Conservation (phyloP, 139 green algal genomes). For the Picochlorum costavermella region DNA sequence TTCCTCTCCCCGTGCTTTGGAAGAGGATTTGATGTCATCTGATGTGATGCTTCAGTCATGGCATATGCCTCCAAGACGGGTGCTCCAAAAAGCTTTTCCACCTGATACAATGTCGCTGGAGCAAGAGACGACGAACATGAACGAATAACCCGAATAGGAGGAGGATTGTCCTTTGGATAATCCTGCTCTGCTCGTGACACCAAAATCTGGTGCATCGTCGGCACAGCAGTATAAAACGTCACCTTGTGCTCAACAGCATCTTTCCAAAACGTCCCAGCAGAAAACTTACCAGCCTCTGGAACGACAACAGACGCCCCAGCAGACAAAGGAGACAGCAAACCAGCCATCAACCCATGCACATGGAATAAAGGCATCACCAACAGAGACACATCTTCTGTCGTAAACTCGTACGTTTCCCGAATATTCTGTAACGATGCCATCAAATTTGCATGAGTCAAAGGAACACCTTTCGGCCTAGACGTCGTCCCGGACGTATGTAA, state of each 20-base stretch:
- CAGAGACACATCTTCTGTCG: conserved; percentile 43
- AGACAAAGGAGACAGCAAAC: conserved; percentile 60
- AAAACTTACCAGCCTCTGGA: conserved; percentile 45
- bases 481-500: conserved; percentile 86
- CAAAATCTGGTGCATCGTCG: conserved; percentile 40
- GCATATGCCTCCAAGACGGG: conserved; percentile 82
- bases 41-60: conserved; percentile 83
- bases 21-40: conserved; percentile 78
- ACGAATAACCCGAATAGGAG: conserved; percentile 75
- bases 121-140: conserved; percentile 64
- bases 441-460: conserved; percentile 73
- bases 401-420: conserved; percentile 65
- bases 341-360: conserved; percentile 79
- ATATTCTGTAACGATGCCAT: conserved; percentile 64
- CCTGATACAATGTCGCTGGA: conserved; percentile 51
- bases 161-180: conserved; percentile 34
- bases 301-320: conserved; percentile 48
- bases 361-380: conserved; percentile 88
- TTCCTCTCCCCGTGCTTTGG: conserved; percentile 50
- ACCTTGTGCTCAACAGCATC: conserved; percentile 37
- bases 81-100: conserved; percentile 61
- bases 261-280: conserved; percentile 62
- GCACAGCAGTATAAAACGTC: conserved; percentile 74
- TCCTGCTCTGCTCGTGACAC: conserved; percentile 38
- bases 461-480: conserved; percentile 71